These are phyloP conservation scores for Tolypocladium capitatum DNA, from an alignment of 2,329 filamentous ascomycete species.

Conservation along the genomic window DNA sequence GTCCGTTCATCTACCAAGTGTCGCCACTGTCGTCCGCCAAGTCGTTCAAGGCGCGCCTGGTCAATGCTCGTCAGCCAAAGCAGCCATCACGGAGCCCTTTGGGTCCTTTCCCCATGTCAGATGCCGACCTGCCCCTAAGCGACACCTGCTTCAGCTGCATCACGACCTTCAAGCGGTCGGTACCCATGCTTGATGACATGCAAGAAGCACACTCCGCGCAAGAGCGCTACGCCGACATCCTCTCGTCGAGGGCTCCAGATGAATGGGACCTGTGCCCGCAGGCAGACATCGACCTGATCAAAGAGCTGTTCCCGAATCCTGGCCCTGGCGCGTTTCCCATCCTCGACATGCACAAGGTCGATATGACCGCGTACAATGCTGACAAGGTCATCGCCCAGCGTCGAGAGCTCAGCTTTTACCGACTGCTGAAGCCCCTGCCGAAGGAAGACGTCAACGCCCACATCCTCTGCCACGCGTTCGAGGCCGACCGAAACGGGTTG, in stretches of 20 bases:
- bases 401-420: constrained; percentile 36
- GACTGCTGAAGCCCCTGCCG: constrained; percentile 29
- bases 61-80: constrained; percentile 34
- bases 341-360: constrained; percentile 41
- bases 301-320: constrained; percentile 20
- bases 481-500: constrained; percentile 39
- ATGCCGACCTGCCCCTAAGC: constrained; percentile 24
- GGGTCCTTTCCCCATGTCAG: constrained; percentile 25
- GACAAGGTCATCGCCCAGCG: constrained; percentile 27
- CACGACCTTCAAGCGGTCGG: constrained; percentile 35
- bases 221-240: constrained; percentile 26
- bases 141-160: constrained; percentile 36
- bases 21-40: constrained; percentile 29
- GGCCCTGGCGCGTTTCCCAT: constrained; percentile 32
- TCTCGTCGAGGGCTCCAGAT: constrained; percentile 20
- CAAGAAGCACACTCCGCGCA: constrained; percentile 28
- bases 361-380: constrained; percentile 32
- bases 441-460: constrained; percentile 28
- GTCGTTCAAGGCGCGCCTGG: constrained; percentile 34
- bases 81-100: constrained; percentile 21
- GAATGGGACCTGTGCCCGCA: constrained; percentile 33
- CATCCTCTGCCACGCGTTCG: constrained; percentile 35
- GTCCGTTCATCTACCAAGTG: constrained; percentile 41
- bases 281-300: constrained; percentile 28
- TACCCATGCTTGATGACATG: constrained; percentile 19